Conservation (phyloP, 257 asterid species). For the Nicotiana knightiana region DNA sequence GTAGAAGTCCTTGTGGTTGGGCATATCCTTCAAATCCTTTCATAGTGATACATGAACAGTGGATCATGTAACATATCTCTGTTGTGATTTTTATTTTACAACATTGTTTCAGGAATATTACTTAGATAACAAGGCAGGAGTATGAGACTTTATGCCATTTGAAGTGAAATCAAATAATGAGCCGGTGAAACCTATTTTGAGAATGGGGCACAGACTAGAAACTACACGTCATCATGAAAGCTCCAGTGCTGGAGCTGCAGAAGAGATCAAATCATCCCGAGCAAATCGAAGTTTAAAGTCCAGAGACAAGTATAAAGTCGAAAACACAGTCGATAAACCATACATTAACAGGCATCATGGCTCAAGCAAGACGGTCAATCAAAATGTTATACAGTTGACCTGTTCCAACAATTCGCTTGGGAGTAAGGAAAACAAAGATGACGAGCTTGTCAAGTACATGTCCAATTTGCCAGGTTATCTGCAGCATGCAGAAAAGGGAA, state of each 20-base stretch:
- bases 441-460: slow-evolving; percentile 90
- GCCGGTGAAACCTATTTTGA: not conserved
- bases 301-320: slow-evolving; percentile 25
- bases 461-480: slow-evolving; percentile 83
- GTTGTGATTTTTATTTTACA: not conserved
- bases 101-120: not conserved
- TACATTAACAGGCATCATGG: slow-evolving; percentile 25
- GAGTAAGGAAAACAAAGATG: slow-evolving; percentile 33
- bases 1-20: not conserved
- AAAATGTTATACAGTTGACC: slow-evolving; percentile 22
- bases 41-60: not conserved
- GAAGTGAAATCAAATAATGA: slow-evolving; percentile 3
- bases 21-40: not conserved
- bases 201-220: slow-evolving; percentile 32
- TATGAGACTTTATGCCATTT: not conserved
- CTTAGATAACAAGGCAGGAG: not conserved
- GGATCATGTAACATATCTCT: not conserved
- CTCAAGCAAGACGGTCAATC: slow-evolving; percentile 22
- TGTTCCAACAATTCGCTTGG: slow-evolving; percentile 25
- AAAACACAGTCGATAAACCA: slow-evolving; percentile 39
- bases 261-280: slow-evolving; percentile 17
- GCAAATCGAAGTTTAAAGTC: slow-evolving; percentile 15
- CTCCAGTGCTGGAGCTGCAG: slow-evolving; percentile 19
- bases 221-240: slow-evolving; percentile 18
- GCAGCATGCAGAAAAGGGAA: slow-evolving; percentile 54